Evolutionary conservation across 1,284 basidiomycete genomes (phyloP).

Genomic region (Apiotrichum laibachii): DNA sequence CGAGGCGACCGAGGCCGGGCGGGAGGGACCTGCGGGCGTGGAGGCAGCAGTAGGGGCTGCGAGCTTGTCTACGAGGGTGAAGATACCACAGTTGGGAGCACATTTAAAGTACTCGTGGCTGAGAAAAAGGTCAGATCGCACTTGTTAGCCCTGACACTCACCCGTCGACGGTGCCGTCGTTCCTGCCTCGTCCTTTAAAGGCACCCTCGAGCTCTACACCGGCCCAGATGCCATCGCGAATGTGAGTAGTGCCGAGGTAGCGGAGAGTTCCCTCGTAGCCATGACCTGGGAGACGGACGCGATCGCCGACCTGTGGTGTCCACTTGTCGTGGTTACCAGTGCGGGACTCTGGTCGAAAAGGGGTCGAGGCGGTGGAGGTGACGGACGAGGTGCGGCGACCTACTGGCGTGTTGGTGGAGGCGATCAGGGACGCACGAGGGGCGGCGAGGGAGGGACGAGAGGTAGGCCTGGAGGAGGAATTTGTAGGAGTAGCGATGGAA

Average conservation of each 20-base stretch:
- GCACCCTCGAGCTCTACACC: constrained; percentile 84
- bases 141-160: constrained; percentile 53
- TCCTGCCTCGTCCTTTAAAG: constrained; percentile 90
- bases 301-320: constrained; percentile 61
- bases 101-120: constrained; percentile 84
- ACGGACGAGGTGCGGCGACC: constrained; percentile 42
- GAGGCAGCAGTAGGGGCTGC: constrained; percentile 60
- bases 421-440: constrained; percentile 29
- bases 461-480: constrained; percentile 30
- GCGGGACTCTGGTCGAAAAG: constrained; percentile 41
- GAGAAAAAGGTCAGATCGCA: constrained; percentile 10
- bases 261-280: constrained; percentile 72
- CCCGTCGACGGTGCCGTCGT: constrained; percentile 86
- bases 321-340: constrained; percentile 31
- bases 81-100: constrained; percentile 82
- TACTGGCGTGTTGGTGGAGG: constrained; percentile 29
- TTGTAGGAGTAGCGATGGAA: constrained; percentile 24
- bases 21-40: constrained; percentile 51
- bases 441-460: constrained; percentile 30
- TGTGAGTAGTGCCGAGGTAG: constrained; percentile 77
- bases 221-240: constrained; percentile 82
- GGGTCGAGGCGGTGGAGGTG: constrained; percentile 31
- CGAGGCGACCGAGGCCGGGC: constrained; percentile 78
- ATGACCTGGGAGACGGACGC: constrained; percentile 76
- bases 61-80: constrained; percentile 77